Percentiles rank a stretch among this genome's conserved stretches.
Conservation (phyloP, 208 protist genomes). For the Leishmania tropica region DNA sequence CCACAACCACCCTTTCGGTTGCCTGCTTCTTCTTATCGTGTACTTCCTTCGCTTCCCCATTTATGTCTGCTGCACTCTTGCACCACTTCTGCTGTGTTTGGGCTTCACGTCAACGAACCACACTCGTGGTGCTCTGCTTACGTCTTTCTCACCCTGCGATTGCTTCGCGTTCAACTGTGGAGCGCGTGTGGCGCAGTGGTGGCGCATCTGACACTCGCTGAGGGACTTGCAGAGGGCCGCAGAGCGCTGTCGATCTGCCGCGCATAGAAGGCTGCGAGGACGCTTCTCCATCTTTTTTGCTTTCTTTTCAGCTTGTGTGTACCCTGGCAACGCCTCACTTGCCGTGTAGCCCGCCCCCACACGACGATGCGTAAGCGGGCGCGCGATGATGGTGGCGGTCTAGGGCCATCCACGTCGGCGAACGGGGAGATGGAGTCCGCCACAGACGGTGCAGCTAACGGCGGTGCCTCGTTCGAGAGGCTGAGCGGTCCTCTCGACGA, state of each 20-base stretch:
- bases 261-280: neutral
- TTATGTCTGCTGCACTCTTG: neutral
- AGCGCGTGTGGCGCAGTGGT: neutral
- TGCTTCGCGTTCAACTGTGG: neutral
- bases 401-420: neutral
- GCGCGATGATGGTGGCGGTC: slow-evolving; percentile 5
- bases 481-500: slow-evolving; percentile 7
- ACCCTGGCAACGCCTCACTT: neutral
- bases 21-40: neutral
- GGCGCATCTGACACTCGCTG: neutral
- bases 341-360: neutral
- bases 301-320: neutral
- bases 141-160: neutral
- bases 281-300: neutral
- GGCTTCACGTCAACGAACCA: neutral
- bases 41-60: neutral
- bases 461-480: neutral
- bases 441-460: neutral
- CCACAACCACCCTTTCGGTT: neutral
- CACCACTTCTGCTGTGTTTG: neutral
- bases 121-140: neutral
- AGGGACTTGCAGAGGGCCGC: neutral
- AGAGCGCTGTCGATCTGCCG: neutral
- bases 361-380: slow-evolving; percentile 21
- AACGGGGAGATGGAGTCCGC: neutral